Evolutionary conservation across 805 yeast genomes (phyloP).

Genomic region (Jamesozyma hellenica): DNA sequence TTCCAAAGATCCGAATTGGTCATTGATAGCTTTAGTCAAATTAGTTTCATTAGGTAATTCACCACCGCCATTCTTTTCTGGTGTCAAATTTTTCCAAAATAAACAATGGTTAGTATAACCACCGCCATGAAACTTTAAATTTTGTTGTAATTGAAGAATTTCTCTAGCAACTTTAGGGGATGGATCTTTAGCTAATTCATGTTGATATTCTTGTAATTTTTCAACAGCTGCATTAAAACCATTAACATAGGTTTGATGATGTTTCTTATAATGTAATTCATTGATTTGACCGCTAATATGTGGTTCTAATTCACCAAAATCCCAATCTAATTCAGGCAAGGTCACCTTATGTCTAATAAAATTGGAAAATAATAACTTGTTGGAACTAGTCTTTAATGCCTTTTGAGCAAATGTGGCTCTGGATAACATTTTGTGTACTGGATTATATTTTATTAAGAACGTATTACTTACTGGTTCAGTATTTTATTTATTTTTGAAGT

Average conservation of each 20-base stretch:
- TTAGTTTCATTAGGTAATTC: conserved; percentile 38
- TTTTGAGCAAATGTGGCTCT: conserved; percentile 1
- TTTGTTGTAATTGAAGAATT: conserved; percentile 51
- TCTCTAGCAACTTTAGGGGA: conserved; percentile 25
- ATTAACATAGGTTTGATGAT: conserved; percentile 84
- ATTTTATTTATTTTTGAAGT: too few relatives aligned
- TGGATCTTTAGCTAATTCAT: conserved; percentile 47
- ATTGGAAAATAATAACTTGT: neutral
- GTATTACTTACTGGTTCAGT: too few relatives aligned
- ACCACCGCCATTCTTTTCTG: conserved; percentile 70
- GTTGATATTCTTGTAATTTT: conserved; percentile 56
- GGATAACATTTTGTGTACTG: conserved; percentile 4
- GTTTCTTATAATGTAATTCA: conserved; percentile 80
- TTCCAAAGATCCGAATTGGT: conserved; percentile 67
- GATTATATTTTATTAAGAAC: too few relatives aligned
- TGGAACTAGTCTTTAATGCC: neutral
- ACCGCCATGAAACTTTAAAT: conserved; percentile 86
- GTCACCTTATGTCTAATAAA: conserved; percentile 51
- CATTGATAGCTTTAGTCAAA: conserved; percentile 47
- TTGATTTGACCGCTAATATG: conserved; percentile 77
- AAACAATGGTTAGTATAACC: conserved; percentile 79
- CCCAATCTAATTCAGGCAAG: conserved; percentile 76
- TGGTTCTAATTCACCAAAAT: conserved; percentile 79
- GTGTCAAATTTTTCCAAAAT: conserved; percentile 84
- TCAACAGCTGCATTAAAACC: conserved; percentile 74